Percentiles rank a stretch among this genome's conserved stretches.
phyloP scores from a whole-genome alignment of 495 filamentous ascomycete genomes.

The Oleoguttula mirabilis region DNA sequence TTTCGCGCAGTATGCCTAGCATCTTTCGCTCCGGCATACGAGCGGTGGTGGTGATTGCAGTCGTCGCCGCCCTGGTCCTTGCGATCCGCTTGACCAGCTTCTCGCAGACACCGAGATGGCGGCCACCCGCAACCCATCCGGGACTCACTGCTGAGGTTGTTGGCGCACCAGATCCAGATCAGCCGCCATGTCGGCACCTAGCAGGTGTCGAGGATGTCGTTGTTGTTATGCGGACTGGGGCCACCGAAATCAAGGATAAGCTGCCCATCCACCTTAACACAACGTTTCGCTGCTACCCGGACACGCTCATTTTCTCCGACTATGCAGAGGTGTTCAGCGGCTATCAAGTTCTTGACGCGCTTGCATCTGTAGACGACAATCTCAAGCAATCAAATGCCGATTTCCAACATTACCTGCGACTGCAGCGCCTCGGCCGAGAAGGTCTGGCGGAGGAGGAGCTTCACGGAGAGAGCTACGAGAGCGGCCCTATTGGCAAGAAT shows the following conservation, averaged over 20 bases:
- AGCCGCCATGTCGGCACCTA: slow-evolving; percentile 2
- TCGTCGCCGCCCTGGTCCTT: no score
- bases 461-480: slow-evolving; percentile 2
- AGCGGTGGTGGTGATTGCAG: no score
- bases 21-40: no score
- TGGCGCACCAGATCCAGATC: no score
- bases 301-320: slow-evolving; percentile 23
- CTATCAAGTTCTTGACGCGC: slow-evolving; percentile 15
- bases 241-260: slow-evolving; percentile 21
- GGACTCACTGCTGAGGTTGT: no score
- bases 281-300: slow-evolving; percentile 15
- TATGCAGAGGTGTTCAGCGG: slow-evolving; percentile 12
- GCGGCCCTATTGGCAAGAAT: slow-evolving; percentile 4
- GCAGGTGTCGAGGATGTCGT: slow-evolving; percentile 15
- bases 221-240: slow-evolving; percentile 17
- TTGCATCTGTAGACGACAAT: neutral
- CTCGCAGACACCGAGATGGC: no score
- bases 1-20: no score
- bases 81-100: no score
- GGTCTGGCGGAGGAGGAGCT: slow-evolving; percentile 8
- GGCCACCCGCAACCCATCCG: no score
- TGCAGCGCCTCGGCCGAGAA: slow-evolving; percentile 16
- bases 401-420: slow-evolving; percentile 24
- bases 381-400: slow-evolving; percentile 18
- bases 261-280: slow-evolving; percentile 19